Percentiles rank a stretch among this genome's conserved stretches.
phyloP scores from a whole-genome alignment of 257 asterid species.

The Knoxia roxburghii region DNA sequence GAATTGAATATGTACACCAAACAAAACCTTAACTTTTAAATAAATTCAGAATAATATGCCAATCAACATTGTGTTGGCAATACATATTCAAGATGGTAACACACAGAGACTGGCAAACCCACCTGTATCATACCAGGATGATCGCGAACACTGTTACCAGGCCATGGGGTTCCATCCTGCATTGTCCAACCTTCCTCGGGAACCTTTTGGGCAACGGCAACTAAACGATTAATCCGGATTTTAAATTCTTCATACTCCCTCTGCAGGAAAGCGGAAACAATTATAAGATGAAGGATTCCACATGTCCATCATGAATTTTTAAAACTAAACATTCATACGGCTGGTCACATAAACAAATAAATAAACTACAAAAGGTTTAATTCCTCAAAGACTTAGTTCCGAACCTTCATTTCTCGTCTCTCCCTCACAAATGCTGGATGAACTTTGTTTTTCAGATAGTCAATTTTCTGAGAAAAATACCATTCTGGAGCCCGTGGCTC shows the following conservation, averaged over 20 bases:
- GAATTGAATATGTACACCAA: background rate
- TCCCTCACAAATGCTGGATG: constrained; percentile 78
- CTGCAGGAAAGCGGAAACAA: constrained; percentile 30
- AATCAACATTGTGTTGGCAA: background rate
- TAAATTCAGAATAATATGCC: background rate
- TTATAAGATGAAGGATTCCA: background rate
- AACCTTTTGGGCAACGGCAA: constrained; percentile 72
- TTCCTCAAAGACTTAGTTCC: background rate
- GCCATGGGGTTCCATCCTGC: constrained; percentile 97
- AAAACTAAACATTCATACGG: too few relatives aligned
- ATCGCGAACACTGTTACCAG: constrained; percentile 86
- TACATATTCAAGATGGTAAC: background rate
- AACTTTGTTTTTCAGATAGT: constrained; percentile 71
- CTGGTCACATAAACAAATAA: background rate
- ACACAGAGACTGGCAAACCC: constrained; percentile 11
- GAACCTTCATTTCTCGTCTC: constrained; percentile 84
- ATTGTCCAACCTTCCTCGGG: constrained; percentile 98
- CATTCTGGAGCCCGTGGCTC: constrained; percentile 96
- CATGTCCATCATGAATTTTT: background rate
- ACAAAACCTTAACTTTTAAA: background rate
- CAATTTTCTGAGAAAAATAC: constrained; percentile 79
- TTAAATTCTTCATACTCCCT: constrained; percentile 94
- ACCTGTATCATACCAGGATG: constrained; percentile 99
- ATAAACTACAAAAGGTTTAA: background rate
- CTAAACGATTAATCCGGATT: constrained; percentile 63